A percentile compares a stretch with the other conserved stretches of the same genome.
phyloP scores from a whole-genome alignment of 2,329 filamentous ascomycete species.

The Diplodia mutila region DNA sequence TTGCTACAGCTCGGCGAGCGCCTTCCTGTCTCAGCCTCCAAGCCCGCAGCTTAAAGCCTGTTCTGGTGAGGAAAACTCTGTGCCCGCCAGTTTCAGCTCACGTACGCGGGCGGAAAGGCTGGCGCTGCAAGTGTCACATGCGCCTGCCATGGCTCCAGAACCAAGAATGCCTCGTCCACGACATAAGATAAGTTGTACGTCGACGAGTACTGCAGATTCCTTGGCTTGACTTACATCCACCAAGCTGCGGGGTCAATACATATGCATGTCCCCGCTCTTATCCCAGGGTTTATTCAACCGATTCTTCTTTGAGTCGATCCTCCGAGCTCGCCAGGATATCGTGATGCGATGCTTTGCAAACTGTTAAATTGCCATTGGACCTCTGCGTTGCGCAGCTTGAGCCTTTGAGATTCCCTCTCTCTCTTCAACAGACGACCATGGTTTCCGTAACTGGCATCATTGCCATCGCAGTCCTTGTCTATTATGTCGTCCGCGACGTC shows the following conservation, averaged over 20 bases:
- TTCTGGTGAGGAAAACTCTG: no score
- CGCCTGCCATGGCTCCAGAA: background rate
- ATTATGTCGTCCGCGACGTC: slow-evolving; percentile 33
- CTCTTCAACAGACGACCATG: background rate
- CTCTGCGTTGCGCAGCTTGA: background rate
- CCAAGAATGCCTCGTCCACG: background rate
- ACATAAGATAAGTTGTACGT: background rate
- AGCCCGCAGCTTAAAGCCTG: no score
- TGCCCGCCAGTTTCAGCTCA: no score
- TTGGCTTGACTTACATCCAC: background rate
- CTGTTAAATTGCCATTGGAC: background rate
- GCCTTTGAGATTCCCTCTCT: background rate
- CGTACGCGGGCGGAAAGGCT: background rate
- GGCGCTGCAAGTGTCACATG: background rate
- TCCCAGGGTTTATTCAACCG: background rate
- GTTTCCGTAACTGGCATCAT: background rate
- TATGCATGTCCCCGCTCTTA: background rate
- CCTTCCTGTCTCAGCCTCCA: background rate
- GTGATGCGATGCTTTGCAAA: background rate
- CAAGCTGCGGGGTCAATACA: background rate
- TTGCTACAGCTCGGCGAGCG: no score
- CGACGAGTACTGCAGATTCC: background rate
- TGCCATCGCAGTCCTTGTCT: slow-evolving; percentile 28
- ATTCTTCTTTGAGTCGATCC: background rate
- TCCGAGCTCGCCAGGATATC: background rate